Conservation (phyloP, 2,329 filamentous ascomycete species). For the Colletotrichum godetiae region DNA sequence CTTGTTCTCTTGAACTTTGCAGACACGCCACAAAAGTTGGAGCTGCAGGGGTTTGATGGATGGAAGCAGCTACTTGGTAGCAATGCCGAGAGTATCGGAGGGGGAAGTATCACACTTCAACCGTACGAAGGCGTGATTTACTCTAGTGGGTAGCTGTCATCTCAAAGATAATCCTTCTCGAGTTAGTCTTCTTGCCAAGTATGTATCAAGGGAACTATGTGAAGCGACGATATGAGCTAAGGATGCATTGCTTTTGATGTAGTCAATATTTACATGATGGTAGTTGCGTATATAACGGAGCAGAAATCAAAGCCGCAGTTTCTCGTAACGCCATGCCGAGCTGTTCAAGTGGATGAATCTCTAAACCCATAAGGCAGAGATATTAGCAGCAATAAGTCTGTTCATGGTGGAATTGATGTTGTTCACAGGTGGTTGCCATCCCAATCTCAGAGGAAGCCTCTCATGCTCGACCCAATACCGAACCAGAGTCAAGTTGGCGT, state of each 20-base stretch:
- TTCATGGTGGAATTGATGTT: slow-evolving; percentile 13
- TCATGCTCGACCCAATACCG: slow-evolving; percentile 18
- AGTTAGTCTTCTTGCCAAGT: neutral
- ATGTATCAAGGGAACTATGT: neutral
- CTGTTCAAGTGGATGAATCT: neutral
- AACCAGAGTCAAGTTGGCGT: slow-evolving; percentile 3
- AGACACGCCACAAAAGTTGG: neutral
- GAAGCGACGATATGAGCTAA: neutral
- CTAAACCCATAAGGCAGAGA: slow-evolving; percentile 1
- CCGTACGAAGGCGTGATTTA: neutral
- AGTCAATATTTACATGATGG: neutral
- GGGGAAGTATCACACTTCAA: neutral
- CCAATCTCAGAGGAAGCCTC: neutral
- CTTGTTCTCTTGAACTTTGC: neutral
- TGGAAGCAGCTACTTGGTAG: neutral
- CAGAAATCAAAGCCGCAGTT: neutral
- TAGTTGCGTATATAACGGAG: neutral
- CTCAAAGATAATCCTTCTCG: neutral
- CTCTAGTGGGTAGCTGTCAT: neutral
- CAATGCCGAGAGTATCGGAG: neutral
- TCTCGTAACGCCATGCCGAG: neutral
- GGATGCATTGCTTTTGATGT: neutral
- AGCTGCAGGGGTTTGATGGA: neutral
- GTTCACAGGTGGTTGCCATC: neutral
- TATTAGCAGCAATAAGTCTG: neutral